Base-by-base conservation (phyloP, 1,284 basidiomycete genomes). In the Abortiporus biennis region DNA sequence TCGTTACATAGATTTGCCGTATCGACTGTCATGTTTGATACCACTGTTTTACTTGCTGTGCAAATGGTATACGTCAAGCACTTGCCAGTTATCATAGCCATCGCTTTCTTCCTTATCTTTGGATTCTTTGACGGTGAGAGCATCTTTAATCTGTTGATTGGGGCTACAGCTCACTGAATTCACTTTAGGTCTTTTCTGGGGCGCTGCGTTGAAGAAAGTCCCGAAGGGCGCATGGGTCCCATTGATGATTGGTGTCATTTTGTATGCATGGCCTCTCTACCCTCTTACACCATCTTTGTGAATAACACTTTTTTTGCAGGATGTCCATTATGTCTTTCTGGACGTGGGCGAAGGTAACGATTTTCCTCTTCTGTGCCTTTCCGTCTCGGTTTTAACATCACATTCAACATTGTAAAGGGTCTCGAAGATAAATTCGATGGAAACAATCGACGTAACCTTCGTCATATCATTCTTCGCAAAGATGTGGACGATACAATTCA, bases 211-310 rank as follows among this genome's bases (percentile, higher is more conserved):
- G 42, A 75, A 67, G 51, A 81, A 82, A 55, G 66, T 83, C 6
- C 78, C 79, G 0, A 58, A 68, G 13, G 78, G 79, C 15, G 79
- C 76, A 2, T 82, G 78, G 78, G 78, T 80, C 3, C 76, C 80
- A 0, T 63, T 83, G 6, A 68, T 71, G 56, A 68, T 82, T 30
- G 80, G 78, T 9, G 25, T 59, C 1, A 54, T 77, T 12, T 52
- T 80, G 70, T 74, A 46, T 45, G 71, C 54, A n/a, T n/a, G n/a
- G n/a, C n/a, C n/a, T n/a, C n/a, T 6, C 16, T 29, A 34, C 34
- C 17, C 8, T 8, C 27, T 8, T 29, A 8, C 27, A 29, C 27
- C 27, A 9, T 29, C n/a, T n/a, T 29, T 9, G 16, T 37, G 8
- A 19, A 21, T 27, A 6, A 24, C 6, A 24, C 27, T 21, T 17